Evolutionary conservation across 805 yeast genomes (phyloP).

Genomic region (Metschnikowia lachancei): DNA sequence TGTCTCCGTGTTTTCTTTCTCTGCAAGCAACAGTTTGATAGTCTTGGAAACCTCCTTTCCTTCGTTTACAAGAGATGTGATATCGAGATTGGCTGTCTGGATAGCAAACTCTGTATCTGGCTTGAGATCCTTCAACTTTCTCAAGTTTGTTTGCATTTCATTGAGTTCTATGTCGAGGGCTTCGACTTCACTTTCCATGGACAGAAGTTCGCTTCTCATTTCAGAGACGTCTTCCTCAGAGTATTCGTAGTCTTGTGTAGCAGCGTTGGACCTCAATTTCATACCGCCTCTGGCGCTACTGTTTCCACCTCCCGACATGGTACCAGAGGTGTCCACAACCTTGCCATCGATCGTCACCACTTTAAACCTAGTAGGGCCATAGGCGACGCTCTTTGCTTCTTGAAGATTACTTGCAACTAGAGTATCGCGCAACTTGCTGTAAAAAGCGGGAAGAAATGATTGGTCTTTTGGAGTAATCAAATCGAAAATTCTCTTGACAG

Average conservation of each 20-base stretch:
- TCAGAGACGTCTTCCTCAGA: conserved; percentile 56
- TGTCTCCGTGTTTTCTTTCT: conserved; percentile 31
- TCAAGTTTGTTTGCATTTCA: conserved; percentile 60
- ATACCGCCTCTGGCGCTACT: conserved; percentile 70
- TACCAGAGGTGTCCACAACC: conserved; percentile 88
- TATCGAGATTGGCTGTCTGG: conserved; percentile 60
- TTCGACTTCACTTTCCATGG: conserved; percentile 54
- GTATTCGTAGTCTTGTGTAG: conserved; percentile 30
- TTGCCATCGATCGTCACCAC: conserved; percentile 94
- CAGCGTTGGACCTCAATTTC: conserved; percentile 48
- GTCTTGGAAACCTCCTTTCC: conserved; percentile 44
- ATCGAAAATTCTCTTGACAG: conserved; percentile 81
- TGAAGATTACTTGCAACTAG: conserved; percentile 75
- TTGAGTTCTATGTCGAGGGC: conserved; percentile 47
- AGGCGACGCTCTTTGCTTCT: conserved; percentile 87
- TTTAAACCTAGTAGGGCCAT: conserved; percentile 72
- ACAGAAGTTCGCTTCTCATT: conserved; percentile 50
- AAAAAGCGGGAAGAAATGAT: conserved; percentile 81
- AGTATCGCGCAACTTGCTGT: conserved; percentile 82
- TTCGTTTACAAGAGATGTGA: conserved; percentile 57
- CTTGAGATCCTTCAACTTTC: conserved; percentile 56
- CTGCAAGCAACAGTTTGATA: conserved; percentile 41
- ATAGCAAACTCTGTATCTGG: conserved; percentile 68
- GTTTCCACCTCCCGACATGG: conserved; percentile 95
- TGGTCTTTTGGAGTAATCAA: conserved; percentile 65